These are phyloP conservation scores for Flaveria linearis DNA, from an alignment of 129 eudicot species.

Conservation along the genomic window DNA sequence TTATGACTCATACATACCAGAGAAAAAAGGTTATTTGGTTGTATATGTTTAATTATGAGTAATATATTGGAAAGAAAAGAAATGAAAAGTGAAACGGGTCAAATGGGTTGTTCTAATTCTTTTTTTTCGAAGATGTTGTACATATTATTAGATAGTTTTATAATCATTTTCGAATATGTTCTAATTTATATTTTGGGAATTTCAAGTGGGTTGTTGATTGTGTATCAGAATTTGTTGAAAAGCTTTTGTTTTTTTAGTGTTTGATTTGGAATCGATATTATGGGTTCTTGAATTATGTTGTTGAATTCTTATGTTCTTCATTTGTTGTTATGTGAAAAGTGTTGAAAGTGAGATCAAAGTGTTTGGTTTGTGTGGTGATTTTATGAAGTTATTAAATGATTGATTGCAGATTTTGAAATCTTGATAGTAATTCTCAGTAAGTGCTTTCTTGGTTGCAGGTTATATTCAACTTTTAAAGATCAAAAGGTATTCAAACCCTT, in stretches of 20 bases:
- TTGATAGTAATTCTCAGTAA: not conserved
- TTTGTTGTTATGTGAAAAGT: not conserved
- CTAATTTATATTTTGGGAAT: not conserved
- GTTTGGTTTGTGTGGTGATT: not conserved
- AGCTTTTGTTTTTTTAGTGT: slow-evolving; percentile 31
- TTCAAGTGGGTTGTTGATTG: slow-evolving; percentile 20
- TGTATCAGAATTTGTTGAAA: slow-evolving; percentile 5
- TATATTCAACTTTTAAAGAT: not conserved
- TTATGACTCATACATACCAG: too few relatives aligned
- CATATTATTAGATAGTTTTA: too few relatives aligned
- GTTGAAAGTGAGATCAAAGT: not conserved
- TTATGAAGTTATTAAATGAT: not conserved
- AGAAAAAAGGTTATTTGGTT: too few relatives aligned
- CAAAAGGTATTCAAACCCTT: too few relatives aligned
- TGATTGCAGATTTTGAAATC: slow-evolving; percentile 14
- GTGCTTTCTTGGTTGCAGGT: not conserved
- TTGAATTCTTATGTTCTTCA: not conserved
- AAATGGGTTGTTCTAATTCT: too few relatives aligned
- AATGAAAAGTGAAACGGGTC: too few relatives aligned
- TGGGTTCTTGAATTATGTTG: slow-evolving; percentile 28
- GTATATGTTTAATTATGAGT: too few relatives aligned
- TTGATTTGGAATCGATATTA: slow-evolving; percentile 19
- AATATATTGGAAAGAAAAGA: too few relatives aligned
- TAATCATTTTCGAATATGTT: too few relatives aligned
- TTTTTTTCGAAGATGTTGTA: too few relatives aligned